phyloP scores from a whole-genome alignment of 1,284 basidiomycete genomes.

The Apiotrichum akiyoshidainum region DNA sequence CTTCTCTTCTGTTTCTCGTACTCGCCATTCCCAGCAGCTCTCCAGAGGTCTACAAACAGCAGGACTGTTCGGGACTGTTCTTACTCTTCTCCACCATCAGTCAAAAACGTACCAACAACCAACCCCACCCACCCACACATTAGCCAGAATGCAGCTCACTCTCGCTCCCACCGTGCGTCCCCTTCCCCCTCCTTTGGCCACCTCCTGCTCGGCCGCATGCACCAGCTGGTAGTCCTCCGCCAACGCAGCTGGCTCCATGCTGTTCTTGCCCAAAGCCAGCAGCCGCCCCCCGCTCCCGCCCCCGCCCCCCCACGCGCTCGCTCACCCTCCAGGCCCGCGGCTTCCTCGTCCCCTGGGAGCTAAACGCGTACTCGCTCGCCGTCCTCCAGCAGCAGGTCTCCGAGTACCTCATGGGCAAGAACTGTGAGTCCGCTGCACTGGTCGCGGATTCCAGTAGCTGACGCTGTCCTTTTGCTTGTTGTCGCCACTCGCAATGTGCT shows the following conservation, averaged over 20 bases:
- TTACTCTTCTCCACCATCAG: too few relatives aligned
- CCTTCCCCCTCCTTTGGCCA: background rate
- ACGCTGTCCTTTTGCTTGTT: background rate
- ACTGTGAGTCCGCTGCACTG: background rate
- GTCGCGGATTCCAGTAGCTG: too few relatives aligned
- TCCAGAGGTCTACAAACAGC: too few relatives aligned
- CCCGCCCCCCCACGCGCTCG: background rate
- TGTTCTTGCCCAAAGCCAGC: too few relatives aligned
- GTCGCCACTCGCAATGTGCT: too few relatives aligned
- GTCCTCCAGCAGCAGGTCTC: constrained; percentile 3
- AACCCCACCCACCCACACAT: background rate
- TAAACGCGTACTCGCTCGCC: constrained; percentile 1
- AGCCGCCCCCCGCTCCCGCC: background rate
- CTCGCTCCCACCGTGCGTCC: background rate
- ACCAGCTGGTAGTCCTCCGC: too few relatives aligned
- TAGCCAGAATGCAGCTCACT: background rate
- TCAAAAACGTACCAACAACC: background rate
- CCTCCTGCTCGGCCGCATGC: too few relatives aligned
- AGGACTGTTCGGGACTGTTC: background rate
- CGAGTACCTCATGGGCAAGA: background rate
- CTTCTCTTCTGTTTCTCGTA: too few relatives aligned
- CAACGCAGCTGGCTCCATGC: too few relatives aligned
- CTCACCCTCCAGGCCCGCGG: background rate
- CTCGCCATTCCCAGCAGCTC: too few relatives aligned
- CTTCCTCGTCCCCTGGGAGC: constrained; percentile 2